Conservation (phyloP, 176 grass and related monocot species). For the Bonia amplexicaulis region DNA sequence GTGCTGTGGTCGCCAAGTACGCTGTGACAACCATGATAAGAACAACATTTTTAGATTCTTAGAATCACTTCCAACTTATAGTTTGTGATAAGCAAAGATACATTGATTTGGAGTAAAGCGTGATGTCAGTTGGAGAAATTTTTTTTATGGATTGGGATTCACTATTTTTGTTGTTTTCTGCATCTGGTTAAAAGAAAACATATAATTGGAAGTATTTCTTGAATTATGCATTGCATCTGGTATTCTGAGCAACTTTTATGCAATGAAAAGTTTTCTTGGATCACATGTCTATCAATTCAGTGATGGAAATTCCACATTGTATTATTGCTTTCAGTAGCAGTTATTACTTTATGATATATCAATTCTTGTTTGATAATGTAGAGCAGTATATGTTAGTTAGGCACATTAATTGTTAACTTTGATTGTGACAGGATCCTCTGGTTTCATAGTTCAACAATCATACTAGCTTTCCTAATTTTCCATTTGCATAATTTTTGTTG, state of each 20-base stretch:
- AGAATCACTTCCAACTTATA: not conserved
- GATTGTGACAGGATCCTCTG: not conserved
- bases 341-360: not conserved
- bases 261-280: not conserved
- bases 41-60: not conserved
- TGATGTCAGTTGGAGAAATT: not conserved
- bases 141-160: not conserved
- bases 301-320: not conserved
- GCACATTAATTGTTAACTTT: not conserved
- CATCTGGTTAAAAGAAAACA: not conserved
- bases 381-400: not conserved
- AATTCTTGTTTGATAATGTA: constrained; percentile 4
- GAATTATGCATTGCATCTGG: not conserved
- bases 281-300: not conserved
- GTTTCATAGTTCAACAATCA: not conserved
- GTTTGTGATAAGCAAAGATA: not conserved
- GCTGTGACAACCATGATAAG: not conserved
- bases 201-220: not conserved
- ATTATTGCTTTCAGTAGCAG: not conserved
- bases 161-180: not conserved
- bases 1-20: too few relatives aligned
- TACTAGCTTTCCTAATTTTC: constrained; percentile 1
- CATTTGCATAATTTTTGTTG: not conserved
- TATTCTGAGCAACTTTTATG: constrained; percentile 10
- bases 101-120: not conserved